A percentile compares a stretch with the other conserved stretches of the same genome.
These are phyloP conservation scores for Dimocarpus longan DNA, from an alignment of 345 rosid species.

Conservation along the genomic window DNA sequence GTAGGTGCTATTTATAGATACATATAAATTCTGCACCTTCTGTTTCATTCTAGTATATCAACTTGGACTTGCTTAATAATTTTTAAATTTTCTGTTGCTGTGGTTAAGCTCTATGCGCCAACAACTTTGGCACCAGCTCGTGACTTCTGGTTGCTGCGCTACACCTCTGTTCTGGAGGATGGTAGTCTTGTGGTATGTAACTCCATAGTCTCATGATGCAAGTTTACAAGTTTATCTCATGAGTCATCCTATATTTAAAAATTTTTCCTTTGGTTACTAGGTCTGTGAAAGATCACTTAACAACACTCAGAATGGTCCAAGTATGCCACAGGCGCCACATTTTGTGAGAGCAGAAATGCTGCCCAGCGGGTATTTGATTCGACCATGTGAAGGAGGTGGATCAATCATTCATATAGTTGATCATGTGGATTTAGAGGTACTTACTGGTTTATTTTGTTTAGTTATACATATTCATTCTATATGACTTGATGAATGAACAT, in stretches of 20 bases:
- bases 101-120: slow-evolving; percentile 84
- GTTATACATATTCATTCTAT: slow-evolving; percentile 10
- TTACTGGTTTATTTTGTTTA: slow-evolving; percentile 24
- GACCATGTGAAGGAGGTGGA: slow-evolving; percentile 99
- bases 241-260: not conserved
- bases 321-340: slow-evolving; percentile 92
- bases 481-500: slow-evolving; percentile 7
- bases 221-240: not conserved
- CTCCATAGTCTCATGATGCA: not conserved
- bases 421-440: slow-evolving; percentile 91
- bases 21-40: not conserved
- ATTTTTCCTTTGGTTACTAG: slow-evolving; percentile 27
- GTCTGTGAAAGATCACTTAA: slow-evolving; percentile 90
- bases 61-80: not conserved
- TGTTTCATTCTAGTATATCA: not conserved
- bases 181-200: slow-evolving; percentile 93
- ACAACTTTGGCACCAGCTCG: slow-evolving; percentile 98
- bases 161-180: slow-evolving; percentile 92
- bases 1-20: slow-evolving; percentile 35
- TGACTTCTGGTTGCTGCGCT: slow-evolving; percentile 97
- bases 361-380: slow-evolving; percentile 90
- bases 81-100: not conserved
- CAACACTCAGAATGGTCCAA: slow-evolving; percentile 92
- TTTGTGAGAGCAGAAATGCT: slow-evolving; percentile 92
- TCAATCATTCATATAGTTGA: slow-evolving; percentile 94